Evolutionary conservation across 148 eudicot species (phyloP).

Genomic region (Nepenthes mirabilis): DNA sequence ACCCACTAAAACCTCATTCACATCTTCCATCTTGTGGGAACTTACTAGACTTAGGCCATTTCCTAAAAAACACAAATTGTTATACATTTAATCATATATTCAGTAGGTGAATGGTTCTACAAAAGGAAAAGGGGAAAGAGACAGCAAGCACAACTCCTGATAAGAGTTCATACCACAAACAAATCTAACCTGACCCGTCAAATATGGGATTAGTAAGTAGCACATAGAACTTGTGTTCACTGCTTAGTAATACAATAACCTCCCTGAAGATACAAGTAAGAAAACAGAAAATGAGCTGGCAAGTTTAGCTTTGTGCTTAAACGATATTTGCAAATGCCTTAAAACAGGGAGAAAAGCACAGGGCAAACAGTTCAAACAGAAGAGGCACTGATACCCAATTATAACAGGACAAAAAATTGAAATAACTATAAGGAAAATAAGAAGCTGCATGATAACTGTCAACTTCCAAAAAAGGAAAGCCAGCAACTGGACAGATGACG

Average conservation of each 20-base stretch:
- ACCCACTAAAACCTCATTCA: slow-evolving; percentile 41
- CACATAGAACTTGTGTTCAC: slow-evolving; percentile 47
- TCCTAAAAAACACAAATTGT: slow-evolving; percentile 20
- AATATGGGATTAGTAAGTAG: slow-evolving; percentile 17
- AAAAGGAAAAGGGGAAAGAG: slow-evolving; percentile 4
- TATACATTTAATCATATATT: slow-evolving; percentile 10
- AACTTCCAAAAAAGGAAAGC: background rate
- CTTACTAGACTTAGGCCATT: slow-evolving; percentile 18
- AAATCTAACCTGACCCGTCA: slow-evolving; percentile 74
- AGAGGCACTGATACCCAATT: too few relatives aligned
- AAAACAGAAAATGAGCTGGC: background rate
- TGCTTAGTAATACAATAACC: slow-evolving; percentile 44
- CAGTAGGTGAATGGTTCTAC: background rate
- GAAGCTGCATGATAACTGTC: background rate
- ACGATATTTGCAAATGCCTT: background rate
- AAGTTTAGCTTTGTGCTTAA: background rate
- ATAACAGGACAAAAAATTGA: too few relatives aligned
- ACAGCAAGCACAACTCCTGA: slow-evolving; percentile 13
- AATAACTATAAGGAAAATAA: too few relatives aligned
- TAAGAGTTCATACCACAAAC: slow-evolving; percentile 45
- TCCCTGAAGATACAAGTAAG: slow-evolving; percentile 19
- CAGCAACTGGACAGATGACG: background rate
- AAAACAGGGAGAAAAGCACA: too few relatives aligned
- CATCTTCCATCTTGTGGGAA: slow-evolving; percentile 44
- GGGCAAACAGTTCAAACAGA: too few relatives aligned